phyloP scores from a whole-genome alignment of 805 yeast genomes.

The Saturnispora ahearnii region DNA sequence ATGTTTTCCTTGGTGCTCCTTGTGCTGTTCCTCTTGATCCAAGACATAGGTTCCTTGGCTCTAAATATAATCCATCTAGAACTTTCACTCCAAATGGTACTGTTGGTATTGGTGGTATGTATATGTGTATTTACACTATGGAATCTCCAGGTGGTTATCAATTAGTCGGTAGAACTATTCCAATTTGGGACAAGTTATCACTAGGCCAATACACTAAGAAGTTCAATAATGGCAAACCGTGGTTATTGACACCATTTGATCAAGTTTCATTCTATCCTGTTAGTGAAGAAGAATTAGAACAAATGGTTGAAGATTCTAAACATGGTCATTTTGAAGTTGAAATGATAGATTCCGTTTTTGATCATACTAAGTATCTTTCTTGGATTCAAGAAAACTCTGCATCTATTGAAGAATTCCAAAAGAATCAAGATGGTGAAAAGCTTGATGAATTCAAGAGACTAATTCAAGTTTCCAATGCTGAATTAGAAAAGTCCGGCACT shows the following conservation, averaged over 20 bases:
- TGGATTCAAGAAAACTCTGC: slow-evolving; percentile 66
- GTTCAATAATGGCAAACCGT: slow-evolving; percentile 48
- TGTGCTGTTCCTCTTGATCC: slow-evolving; percentile 98
- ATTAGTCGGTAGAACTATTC: slow-evolving; percentile 91
- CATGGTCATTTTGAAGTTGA: slow-evolving; percentile 76
- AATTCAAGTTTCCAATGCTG: slow-evolving; percentile 74
- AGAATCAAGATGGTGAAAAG: slow-evolving; percentile 68
- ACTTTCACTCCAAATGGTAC: slow-evolving; percentile 95
- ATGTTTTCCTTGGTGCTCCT: slow-evolving; percentile 96
- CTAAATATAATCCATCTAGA: slow-evolving; percentile 94
- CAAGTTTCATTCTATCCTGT: slow-evolving; percentile 94
- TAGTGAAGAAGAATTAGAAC: slow-evolving; percentile 71
- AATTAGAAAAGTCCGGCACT: slow-evolving; percentile 48
- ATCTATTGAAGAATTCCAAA: slow-evolving; percentile 62
- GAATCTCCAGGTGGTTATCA: slow-evolving; percentile 99
- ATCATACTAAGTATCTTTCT: slow-evolving; percentile 64
- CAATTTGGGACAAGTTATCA: slow-evolving; percentile 93
- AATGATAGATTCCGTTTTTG: slow-evolving; percentile 63
- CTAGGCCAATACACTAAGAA: slow-evolving; percentile 55
- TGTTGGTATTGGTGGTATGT: slow-evolving; percentile 97
- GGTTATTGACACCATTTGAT: slow-evolving; percentile 89
- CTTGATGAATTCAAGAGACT: slow-evolving; percentile 77
- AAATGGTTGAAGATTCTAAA: slow-evolving; percentile 58
- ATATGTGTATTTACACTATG: slow-evolving; percentile 98
- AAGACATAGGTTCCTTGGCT: slow-evolving; percentile 82